Percentiles rank a stretch among this genome's conserved stretches.
Conservation (phyloP, 495 filamentous ascomycete genomes). For the Penicillium herquei region DNA sequence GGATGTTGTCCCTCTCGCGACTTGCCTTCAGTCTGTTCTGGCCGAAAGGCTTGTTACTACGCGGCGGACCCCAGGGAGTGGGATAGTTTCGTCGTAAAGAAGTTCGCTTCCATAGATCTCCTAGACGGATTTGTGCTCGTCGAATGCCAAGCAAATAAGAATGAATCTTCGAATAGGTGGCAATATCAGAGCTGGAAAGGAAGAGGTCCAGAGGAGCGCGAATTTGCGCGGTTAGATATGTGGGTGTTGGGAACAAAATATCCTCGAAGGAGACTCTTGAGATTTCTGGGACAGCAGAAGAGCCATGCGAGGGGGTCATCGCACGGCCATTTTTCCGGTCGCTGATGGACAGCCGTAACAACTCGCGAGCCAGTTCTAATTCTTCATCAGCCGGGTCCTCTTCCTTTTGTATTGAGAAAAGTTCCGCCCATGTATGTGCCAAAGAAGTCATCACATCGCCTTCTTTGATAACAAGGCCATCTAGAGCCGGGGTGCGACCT, state of each 20-base stretch:
- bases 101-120: conserved; percentile 80
- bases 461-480: conserved; percentile 73
- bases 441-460: conserved; percentile 78
- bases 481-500: conserved; percentile 30
- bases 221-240: conserved; percentile 67
- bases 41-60: conserved; percentile 57
- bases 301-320: conserved; percentile 33
- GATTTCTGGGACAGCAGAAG: conserved; percentile 23
- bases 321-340: conserved; percentile 22
- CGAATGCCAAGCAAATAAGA: conserved; percentile 83
- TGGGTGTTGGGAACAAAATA: conserved; percentile 75
- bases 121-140: conserved; percentile 75
- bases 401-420: conserved; percentile 70
- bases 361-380: conserved; percentile 75
- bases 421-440: conserved; percentile 69
- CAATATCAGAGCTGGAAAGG: conserved; percentile 69
- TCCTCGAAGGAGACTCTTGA: conserved; percentile 64
- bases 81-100: conserved; percentile 73
- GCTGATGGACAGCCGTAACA: conserved; percentile 65
- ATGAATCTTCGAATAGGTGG: conserved; percentile 77
- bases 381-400: conserved; percentile 71
- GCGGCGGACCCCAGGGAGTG: conserved; percentile 61
- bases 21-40: conserved; percentile 53
- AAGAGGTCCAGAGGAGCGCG: conserved; percentile 85
- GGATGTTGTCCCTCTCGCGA: conserved; percentile 55